A percentile compares a stretch with the other conserved stretches of the same genome.
Conservation (phyloP, 306 rosid genomes). For the Rubus idaeus region DNA sequence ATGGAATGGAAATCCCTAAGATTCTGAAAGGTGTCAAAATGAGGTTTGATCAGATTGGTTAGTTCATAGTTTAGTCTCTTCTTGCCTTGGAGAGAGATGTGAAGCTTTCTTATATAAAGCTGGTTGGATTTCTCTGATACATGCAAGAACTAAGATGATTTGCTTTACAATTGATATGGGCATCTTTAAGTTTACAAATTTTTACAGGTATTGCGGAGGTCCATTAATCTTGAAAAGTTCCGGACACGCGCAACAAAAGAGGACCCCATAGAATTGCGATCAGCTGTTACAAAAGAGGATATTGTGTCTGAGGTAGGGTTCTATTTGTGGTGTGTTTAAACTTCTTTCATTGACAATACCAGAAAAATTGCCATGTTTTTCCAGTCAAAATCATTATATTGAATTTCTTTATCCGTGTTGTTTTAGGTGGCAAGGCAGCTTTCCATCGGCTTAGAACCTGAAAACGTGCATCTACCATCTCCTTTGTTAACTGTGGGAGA, state of each 20-base stretch:
- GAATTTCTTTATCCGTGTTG: too few species aligned
- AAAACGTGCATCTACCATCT: conserved; percentile 51
- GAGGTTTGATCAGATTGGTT: background rate
- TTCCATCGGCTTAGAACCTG: conserved; percentile 56
- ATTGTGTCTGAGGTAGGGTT: conserved; percentile 72
- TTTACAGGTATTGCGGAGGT: conserved; percentile 70
- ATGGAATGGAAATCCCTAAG: background rate
- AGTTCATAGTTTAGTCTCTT: background rate
- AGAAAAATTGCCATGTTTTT: too few species aligned
- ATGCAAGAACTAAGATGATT: background rate
- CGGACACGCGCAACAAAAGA: conserved; percentile 60
- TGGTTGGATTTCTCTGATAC: background rate
- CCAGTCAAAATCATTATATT: too few species aligned
- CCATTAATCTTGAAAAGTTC: conserved; percentile 50
- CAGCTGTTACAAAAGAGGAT: conserved; percentile 56
- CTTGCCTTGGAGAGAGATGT: background rate
- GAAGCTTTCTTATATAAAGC: background rate
- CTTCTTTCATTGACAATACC: background rate
- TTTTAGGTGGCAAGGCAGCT: conserved; percentile 82
- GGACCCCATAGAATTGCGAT: conserved; percentile 72
- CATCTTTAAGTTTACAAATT: background rate
- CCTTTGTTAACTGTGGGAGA: conserved; percentile 69
- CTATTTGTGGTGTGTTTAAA: conserved; percentile 16
- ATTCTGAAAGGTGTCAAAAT: background rate
- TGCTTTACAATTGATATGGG: background rate